phyloP scores from a whole-genome alignment of 306 rosid species.

The Erythrophleum fordii region DNA sequence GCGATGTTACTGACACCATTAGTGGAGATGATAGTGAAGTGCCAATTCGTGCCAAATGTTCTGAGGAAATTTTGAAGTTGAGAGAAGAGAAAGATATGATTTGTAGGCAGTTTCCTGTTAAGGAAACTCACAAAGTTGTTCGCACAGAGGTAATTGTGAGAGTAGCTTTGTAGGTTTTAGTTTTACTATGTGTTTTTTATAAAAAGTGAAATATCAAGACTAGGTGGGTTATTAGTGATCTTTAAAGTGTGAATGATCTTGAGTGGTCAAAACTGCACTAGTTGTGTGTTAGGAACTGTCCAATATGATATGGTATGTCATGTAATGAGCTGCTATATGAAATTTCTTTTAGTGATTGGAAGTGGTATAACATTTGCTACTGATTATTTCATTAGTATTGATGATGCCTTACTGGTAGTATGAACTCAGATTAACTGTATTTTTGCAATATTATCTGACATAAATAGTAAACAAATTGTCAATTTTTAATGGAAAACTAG shows the following conservation, averaged over 20 bases:
- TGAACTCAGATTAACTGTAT: slow-evolving; percentile 4
- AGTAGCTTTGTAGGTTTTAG: slow-evolving; percentile 18
- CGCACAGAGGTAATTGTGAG: slow-evolving; percentile 73
- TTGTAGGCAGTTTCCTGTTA: slow-evolving; percentile 91
- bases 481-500: neutral
- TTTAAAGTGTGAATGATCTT: slow-evolving; percentile 18
- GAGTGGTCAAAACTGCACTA: slow-evolving; percentile 18
- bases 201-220: neutral
- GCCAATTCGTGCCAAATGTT: slow-evolving; percentile 57
- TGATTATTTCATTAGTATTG: neutral
- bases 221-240: neutral
- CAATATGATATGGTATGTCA: neutral
- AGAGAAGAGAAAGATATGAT: slow-evolving; percentile 75
- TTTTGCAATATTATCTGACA: neutral
- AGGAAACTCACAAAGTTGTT: slow-evolving; percentile 72
- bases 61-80: slow-evolving; percentile 77
- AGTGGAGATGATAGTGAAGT: slow-evolving; percentile 65
- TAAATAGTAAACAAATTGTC: neutral
- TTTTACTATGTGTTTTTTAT: slow-evolving; percentile 18
- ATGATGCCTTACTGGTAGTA: neutral
- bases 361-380: neutral
- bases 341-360: neutral
- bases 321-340: slow-evolving; percentile 20
- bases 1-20: slow-evolving; percentile 48
- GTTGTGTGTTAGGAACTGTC: neutral